A percentile compares a stretch with the other conserved stretches of the same genome.
phyloP scores from a whole-genome alignment of 2,329 filamentous ascomycete genomes.

The Pochonia chlamydosporia region DNA sequence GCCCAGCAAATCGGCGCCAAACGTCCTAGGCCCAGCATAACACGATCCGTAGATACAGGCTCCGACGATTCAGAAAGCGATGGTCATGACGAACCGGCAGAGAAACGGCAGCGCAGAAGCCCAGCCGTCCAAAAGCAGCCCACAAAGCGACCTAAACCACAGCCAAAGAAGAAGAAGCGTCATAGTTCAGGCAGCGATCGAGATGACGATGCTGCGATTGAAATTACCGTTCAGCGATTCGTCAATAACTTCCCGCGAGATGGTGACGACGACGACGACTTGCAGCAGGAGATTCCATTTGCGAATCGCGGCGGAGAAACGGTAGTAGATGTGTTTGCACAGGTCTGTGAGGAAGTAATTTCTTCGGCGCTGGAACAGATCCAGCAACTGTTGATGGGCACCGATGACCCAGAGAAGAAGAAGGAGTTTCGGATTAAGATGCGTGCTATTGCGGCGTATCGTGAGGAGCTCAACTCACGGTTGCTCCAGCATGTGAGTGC shows the following conservation, averaged over 20 bases:
- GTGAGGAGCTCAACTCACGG: slow-evolving; percentile 48
- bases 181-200: slow-evolving; percentile 18
- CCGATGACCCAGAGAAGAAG: slow-evolving; percentile 39
- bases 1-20: slow-evolving; percentile 37
- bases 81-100: slow-evolving; percentile 10
- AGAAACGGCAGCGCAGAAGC: slow-evolving; percentile 23
- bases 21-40: slow-evolving; percentile 32
- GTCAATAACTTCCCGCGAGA: slow-evolving; percentile 38
- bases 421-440: slow-evolving; percentile 51
- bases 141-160: slow-evolving; percentile 5
- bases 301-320: slow-evolving; percentile 51
- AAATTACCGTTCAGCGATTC: slow-evolving; percentile 57
- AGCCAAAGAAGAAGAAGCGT: slow-evolving; percentile 14
- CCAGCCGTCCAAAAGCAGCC: slow-evolving; percentile 38
- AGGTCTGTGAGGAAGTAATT: slow-evolving; percentile 57
- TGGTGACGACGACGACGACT: slow-evolving; percentile 38
- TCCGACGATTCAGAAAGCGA: slow-evolving; percentile 24
- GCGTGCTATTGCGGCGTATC: slow-evolving; percentile 52
- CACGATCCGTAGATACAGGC: slow-evolving; percentile 37
- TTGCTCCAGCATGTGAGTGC: slow-evolving; percentile 53
- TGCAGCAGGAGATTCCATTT: slow-evolving; percentile 48
- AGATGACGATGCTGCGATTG: slow-evolving; percentile 29
- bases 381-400: slow-evolving; percentile 30
- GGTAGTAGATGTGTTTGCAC: slow-evolving; percentile 54
- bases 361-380: slow-evolving; percentile 43